Percentiles rank a stretch among this genome's conserved stretches.
phyloP scores from a whole-genome alignment of 2,329 filamentous ascomycete genomes.

The Talaromyces sp. region DNA sequence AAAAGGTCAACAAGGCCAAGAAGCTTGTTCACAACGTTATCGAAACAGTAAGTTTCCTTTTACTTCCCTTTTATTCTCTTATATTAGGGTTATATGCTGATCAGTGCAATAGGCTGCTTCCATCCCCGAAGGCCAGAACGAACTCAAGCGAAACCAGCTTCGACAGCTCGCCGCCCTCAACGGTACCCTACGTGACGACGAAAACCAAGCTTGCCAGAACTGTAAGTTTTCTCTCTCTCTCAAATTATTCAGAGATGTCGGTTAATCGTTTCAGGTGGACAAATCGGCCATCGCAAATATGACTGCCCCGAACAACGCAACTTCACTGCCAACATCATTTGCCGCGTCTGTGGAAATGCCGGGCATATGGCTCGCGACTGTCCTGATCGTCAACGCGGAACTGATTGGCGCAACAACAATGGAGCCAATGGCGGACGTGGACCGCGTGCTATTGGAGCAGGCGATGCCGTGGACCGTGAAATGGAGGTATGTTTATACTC shows the following conservation, averaged over 20 bases:
- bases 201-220: constrained; percentile 99
- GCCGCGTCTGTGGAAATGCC: constrained; percentile 94
- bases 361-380: constrained; percentile 98
- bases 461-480: constrained; percentile 86
- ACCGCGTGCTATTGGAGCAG: constrained; percentile 65
- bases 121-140: constrained; percentile 97
- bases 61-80: background rate
- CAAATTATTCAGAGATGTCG: background rate
- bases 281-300: constrained; percentile 98
- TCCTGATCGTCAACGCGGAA: constrained; percentile 85
- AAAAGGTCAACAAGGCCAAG: constrained; percentile 99
- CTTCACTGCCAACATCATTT: constrained; percentile 99
- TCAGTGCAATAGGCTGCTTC: constrained; percentile 70
- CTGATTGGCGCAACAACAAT: constrained; percentile 79
- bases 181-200: constrained; percentile 96
- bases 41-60: constrained; percentile 72
- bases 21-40: constrained; percentile 98
- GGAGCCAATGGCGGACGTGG: constrained; percentile 44
- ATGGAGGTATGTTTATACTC: constrained; percentile 69
- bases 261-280: constrained; percentile 56
- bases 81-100: background rate
- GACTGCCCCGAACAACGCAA: constrained; percentile 97
- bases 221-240: constrained; percentile 47
- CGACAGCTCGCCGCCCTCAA: constrained; percentile 96
- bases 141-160: constrained; percentile 97